These are phyloP conservation scores for Malus asiatica DNA, from an alignment of 306 rosid species.

Conservation along the genomic window DNA sequence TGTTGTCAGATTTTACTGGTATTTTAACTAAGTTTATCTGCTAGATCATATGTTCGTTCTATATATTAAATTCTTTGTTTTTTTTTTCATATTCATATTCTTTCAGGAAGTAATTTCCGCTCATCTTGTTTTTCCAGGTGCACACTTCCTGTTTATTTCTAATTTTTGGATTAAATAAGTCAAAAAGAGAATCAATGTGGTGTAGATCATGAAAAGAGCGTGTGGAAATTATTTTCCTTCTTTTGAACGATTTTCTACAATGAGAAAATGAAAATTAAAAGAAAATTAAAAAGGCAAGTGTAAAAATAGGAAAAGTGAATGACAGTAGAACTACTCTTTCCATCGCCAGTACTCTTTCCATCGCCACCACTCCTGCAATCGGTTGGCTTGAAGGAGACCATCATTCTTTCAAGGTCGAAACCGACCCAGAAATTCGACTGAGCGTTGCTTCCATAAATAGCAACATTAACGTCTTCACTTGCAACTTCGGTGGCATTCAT, in stretches of 20 bases:
- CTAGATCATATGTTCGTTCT: neutral
- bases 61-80: slow-evolving; percentile 21
- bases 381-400: slow-evolving; percentile 44
- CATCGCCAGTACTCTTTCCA: neutral
- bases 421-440: slow-evolving; percentile 47
- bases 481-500: neutral
- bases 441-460: slow-evolving; percentile 48
- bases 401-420: slow-evolving; percentile 33
- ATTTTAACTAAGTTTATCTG: neutral
- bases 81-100: neutral
- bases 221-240: neutral
- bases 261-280: neutral
- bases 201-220: neutral
- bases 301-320: neutral
- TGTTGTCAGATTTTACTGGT: neutral
- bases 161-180: neutral
- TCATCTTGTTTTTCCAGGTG: neutral
- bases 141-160: neutral
- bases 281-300: neutral
- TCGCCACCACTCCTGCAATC: slow-evolving; percentile 25
- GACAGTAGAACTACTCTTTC: slow-evolving; percentile 1
- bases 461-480: neutral
- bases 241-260: too few species aligned
- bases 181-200: neutral
- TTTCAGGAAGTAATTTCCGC: neutral